Base-by-base conservation (phyloP, 805 yeast genomes). In the Candida anglica region DNA sequence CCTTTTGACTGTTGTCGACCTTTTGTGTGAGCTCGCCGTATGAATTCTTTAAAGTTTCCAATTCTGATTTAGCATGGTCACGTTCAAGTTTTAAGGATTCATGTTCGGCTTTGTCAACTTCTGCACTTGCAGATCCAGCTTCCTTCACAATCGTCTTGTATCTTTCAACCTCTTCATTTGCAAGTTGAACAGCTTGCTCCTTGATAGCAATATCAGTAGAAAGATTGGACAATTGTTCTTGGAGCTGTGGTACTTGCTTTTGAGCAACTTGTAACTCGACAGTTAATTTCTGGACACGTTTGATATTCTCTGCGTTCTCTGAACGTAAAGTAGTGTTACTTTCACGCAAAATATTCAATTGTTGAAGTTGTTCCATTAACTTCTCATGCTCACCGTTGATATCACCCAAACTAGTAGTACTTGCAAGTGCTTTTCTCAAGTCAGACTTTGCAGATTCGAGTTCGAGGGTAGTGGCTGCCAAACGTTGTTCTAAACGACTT, bases 311-410 rank as follows among this genome's bases (percentile, higher is more conserved):
- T 13, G 39, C 40, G 35, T 67, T 58, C 34, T 80, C 86, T 35
- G 64, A 63, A 32, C 89, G 69, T 42, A 83, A 63, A 2, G 85
- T 73, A 6, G 68, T 60, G 46, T 83, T 83, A 45, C 86, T 80
- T 53, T 83, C 91, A 33, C 84, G 66, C 35, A 83, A 55, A 17
- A 81, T 60, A 44, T 75, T 77, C 52, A 83, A 53, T 42, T 81
- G 82, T 37, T 78, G 72, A 33, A 81, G 59, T 46, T 79, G 81
- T 31, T 69, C 67, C 37, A 70, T 38, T 15, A 81, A 49, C 27
- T 67, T 63, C 5, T 63, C 55, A 35, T 77, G 79, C 33, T 68
- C 75, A 15, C 60, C 49, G 28, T 60, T 63, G 1, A 55, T 41
- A 42, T 44, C 58, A 6, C 53, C 56, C 8, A 61, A 28, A 27